These are phyloP conservation scores for Beauveria rudraprayagi DNA, from an alignment of 2,329 filamentous ascomycete genomes.

Conservation along the genomic window DNA sequence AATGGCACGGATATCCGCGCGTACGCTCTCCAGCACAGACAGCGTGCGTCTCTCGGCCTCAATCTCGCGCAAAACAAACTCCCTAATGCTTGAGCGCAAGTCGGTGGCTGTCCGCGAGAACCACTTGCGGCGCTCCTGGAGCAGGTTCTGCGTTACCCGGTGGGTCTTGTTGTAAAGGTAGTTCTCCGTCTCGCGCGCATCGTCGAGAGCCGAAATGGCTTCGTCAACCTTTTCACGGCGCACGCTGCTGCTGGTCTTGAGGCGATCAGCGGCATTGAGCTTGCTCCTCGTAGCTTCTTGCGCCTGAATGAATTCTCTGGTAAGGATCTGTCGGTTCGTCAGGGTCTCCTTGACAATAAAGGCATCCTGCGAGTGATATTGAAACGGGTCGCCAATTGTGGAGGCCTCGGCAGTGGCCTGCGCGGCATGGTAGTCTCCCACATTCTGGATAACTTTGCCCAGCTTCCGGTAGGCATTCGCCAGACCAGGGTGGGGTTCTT, in stretches of 20 bases:
- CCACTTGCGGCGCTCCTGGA: slow-evolving; percentile 86
- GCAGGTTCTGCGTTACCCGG: slow-evolving; percentile 79
- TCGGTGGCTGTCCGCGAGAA: slow-evolving; percentile 81
- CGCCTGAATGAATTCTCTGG: slow-evolving; percentile 86
- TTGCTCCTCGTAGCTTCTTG: slow-evolving; percentile 79
- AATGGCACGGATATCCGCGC: slow-evolving; percentile 87
- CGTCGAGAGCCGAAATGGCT: slow-evolving; percentile 83
- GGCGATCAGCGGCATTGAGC: slow-evolving; percentile 75
- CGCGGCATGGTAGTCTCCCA: slow-evolving; percentile 90
- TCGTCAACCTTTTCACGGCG: slow-evolving; percentile 95
- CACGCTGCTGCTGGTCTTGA: slow-evolving; percentile 81
- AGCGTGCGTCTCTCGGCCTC: slow-evolving; percentile 89
- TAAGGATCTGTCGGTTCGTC: slow-evolving; percentile 93
- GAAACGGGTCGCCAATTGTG: slow-evolving; percentile 84
- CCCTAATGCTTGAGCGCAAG: slow-evolving; percentile 72
- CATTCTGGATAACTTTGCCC: slow-evolving; percentile 85
- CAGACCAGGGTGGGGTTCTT: slow-evolving; percentile 84
- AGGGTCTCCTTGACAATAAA: slow-evolving; percentile 98
- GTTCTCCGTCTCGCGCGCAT: slow-evolving; percentile 73
- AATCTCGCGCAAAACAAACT: slow-evolving; percentile 91
- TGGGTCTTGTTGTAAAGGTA: slow-evolving; percentile 80
- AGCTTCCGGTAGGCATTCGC: slow-evolving; percentile 90
- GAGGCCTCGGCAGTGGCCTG: slow-evolving; percentile 96
- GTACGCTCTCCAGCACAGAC: slow-evolving; percentile 85
- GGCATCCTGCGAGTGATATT: slow-evolving; percentile 90